Percentiles rank a stretch among this genome's conserved stretches.
These are phyloP conservation scores for Talaromyces albobiverticillius DNA, from an alignment of 2,329 filamentous ascomycete genomes.

Conservation along the genomic window DNA sequence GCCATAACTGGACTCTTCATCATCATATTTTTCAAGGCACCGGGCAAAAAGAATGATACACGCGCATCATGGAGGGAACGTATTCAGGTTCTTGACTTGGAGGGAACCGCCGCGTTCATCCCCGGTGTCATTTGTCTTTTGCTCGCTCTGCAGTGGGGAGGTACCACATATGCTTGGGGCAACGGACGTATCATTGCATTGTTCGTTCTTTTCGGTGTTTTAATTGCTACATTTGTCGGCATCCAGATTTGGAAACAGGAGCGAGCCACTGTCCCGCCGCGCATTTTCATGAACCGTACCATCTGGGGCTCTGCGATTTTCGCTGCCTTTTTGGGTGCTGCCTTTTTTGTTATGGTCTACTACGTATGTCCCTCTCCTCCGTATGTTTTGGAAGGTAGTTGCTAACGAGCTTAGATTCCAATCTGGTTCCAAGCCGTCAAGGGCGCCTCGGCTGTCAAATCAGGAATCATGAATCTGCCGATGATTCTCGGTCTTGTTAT, in stretches of 20 bases:
- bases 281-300: conserved; percentile 37
- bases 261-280: conserved; percentile 31
- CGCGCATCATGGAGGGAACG: conserved; percentile 6
- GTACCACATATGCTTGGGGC: conserved; percentile 16
- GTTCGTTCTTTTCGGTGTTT: conserved; percentile 18
- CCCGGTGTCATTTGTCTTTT: conserved; percentile 18
- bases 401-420: conserved; percentile 17
- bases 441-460: conserved; percentile 29
- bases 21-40: conserved; percentile 16
- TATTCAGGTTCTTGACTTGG: conserved; percentile 14
- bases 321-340: conserved; percentile 39
- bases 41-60: conserved; percentile 7
- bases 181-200: conserved; percentile 17
- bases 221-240: conserved; percentile 20
- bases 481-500: conserved; percentile 34
- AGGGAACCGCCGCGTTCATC: conserved; percentile 14
- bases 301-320: conserved; percentile 33
- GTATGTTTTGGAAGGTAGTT: neutral
- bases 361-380: conserved; percentile 17
- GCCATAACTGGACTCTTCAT: conserved; percentile 15
- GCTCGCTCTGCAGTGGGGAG: conserved; percentile 19
- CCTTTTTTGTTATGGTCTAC: conserved; percentile 35
- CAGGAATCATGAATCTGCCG: conserved; percentile 43
- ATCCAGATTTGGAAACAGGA: conserved; percentile 22
- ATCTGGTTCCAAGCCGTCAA: conserved; percentile 38